Conservation (phyloP, 176 grass and related monocot genomes). For the Aechmea fasciata region DNA sequence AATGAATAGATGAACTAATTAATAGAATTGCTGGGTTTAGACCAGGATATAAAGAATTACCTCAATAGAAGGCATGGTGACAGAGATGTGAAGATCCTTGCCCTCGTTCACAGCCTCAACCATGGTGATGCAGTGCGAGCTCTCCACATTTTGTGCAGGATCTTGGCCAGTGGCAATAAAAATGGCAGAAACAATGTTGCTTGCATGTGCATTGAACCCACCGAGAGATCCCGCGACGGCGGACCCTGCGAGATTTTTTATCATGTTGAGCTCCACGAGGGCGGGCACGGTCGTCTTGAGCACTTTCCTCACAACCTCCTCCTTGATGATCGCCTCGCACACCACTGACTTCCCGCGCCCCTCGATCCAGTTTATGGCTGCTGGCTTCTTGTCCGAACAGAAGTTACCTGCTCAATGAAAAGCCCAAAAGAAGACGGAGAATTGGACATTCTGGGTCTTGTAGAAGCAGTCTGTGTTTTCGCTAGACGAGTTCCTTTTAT, state of each 20-base stretch:
- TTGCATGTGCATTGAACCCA: conserved; percentile 90
- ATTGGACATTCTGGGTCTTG: neutral
- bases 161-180: conserved; percentile 98
- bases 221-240: conserved; percentile 85
- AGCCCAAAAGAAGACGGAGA: neutral
- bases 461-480: too few relatives aligned
- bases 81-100: conserved; percentile 89
- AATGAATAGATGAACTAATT: too few relatives aligned
- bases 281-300: conserved; percentile 79
- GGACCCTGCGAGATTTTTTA: conserved; percentile 93
- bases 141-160: conserved; percentile 91
- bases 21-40: too few relatives aligned
- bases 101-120: conserved; percentile 72
- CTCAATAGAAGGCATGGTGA: conserved; percentile 98
- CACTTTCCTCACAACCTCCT: conserved; percentile 84
- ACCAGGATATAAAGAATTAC: conserved; percentile 23
- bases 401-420: conserved; percentile 60
- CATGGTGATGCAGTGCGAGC: conserved; percentile 98
- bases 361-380: conserved; percentile 94
- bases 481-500: too few relatives aligned
- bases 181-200: conserved; percentile 83
- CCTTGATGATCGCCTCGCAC: conserved; percentile 86
- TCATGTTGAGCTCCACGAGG: conserved; percentile 81
- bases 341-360: conserved; percentile 91
- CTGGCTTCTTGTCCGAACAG: conserved; percentile 89